Base-by-base conservation (phyloP, 495 filamentous ascomycete genomes). In the Tuber microsphaerosporum region DNA sequence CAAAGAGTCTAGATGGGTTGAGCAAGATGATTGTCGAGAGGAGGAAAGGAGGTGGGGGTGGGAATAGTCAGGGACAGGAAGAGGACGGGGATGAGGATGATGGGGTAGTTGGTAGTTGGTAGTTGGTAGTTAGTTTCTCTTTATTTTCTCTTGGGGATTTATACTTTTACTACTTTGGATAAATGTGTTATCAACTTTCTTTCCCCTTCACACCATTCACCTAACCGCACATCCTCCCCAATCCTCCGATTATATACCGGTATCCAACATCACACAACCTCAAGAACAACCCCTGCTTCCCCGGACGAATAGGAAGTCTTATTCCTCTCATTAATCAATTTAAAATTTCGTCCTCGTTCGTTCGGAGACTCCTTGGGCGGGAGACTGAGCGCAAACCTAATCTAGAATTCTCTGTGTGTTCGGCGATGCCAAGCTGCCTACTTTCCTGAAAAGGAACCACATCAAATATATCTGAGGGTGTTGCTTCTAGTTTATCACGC, bases 1-100 rank as follows among this genome's bases (percentile, higher is more conserved):
- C 75, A 14, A 79, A 80, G 51, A 81, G 80, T 20, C 68, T 82
- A 26, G 81, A 82, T 20, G 74, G 76, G 42, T 26, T 82, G 69
- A 82, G 80, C 37, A 82, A 82, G 69, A 75, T 74, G 77, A 77
- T 82, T 51, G 81, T 82, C 31, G 76, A 81, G 71, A 72, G 75
- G 69, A 51, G 70, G 75, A 76, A 76, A 39, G 43, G 73, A 19
- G 75, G 37, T 22, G 75, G 74, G 26, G 71, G 77, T 10, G 76
- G 76, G 2, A 79, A 65, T 65, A 65, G 56, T 65, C 56, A 65
- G 14, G 56, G 56, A 17, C 56, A 65, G 56, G 56, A 65, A 0
- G 56, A 65, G 56, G 56, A 65, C 4, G 56, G 26, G 56, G 56
- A 65, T 16, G 56, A 65, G 26, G 56, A 65, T 65, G 56, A 65